A percentile compares a stretch with the other conserved stretches of the same genome.
Evolutionary conservation across 2,329 filamentous ascomycete genomes (phyloP).

Genomic region (Fusarium devonianum): DNA sequence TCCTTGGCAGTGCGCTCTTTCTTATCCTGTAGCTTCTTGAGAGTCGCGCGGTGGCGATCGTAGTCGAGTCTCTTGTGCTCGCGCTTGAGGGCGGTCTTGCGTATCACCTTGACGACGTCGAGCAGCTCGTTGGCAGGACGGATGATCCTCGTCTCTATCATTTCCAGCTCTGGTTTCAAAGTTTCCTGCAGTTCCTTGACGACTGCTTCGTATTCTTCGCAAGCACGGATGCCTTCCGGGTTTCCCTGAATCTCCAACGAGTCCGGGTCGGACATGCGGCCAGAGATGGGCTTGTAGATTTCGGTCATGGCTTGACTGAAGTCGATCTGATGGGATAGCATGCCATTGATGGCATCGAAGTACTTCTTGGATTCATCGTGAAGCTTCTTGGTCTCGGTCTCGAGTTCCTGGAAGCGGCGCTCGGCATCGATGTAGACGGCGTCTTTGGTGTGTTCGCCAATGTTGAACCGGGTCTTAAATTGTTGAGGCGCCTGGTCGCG

Average conservation of each 20-base stretch:
- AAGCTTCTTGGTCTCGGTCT: conserved; percentile 93
- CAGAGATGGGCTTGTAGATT: conserved; percentile 98
- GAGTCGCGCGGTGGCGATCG: conserved; percentile 79
- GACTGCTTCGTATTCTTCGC: conserved; percentile 93
- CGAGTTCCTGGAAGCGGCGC: conserved; percentile 90
- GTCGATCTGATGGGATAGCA: conserved; percentile 97
- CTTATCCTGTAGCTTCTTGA: conserved; percentile 97
- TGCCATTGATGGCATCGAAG: conserved; percentile 96
- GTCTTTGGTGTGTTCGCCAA: conserved; percentile 95
- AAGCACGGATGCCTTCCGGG: conserved; percentile 89
- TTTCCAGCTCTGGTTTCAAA: conserved; percentile 89
- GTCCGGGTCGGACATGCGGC: conserved; percentile 91
- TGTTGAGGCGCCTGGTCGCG: conserved; percentile 78
- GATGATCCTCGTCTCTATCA: conserved; percentile 93
- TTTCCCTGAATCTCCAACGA: conserved; percentile 84
- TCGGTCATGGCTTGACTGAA: conserved; percentile 96
- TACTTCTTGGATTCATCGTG: conserved; percentile 98
- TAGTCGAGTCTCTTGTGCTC: conserved; percentile 98
- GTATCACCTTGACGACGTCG: conserved; percentile 93
- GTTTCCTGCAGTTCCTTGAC: conserved; percentile 90
- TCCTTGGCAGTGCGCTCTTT: conserved; percentile 97
- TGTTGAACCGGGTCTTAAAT: conserved; percentile 90
- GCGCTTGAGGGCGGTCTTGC: conserved; percentile 86
- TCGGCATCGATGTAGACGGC: conserved; percentile 94
- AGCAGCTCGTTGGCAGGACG: conserved; percentile 91